Percentiles rank a stretch among this genome's conserved stretches.
These are phyloP conservation scores for Boletus coccyginus DNA, from an alignment of 768 basidiomycete species.

Conservation along the genomic window DNA sequence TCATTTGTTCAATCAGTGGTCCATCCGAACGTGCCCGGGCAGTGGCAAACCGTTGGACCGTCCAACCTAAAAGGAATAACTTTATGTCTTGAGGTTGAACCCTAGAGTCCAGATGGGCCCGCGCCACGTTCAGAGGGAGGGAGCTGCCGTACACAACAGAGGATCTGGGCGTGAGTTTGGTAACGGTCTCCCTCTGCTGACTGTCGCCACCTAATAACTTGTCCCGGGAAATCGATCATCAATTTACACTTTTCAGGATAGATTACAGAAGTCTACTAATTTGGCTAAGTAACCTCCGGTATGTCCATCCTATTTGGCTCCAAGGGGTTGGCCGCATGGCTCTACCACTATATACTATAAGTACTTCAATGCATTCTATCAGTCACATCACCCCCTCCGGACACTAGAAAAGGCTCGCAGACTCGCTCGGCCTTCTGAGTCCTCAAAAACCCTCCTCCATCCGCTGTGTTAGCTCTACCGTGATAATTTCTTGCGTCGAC, in stretches of 20 bases:
- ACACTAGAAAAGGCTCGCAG: conserved; percentile 22
- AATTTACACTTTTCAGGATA: conserved; percentile 35
- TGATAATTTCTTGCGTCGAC: neutral
- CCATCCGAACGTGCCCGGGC: neutral
- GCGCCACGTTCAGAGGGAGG: neutral
- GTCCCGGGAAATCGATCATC: conserved; percentile 20
- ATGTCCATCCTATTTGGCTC: conserved; percentile 20
- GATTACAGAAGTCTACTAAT: conserved; percentile 24
- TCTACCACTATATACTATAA: neutral
- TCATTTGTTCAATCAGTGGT: neutral
- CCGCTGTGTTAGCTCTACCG: neutral
- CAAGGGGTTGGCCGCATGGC: conserved; percentile 23
- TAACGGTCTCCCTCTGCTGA: conserved; percentile 16
- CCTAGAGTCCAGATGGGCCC: conserved; percentile 2
- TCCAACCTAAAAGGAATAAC: neutral
- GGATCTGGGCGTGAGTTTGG: conserved; percentile 22
- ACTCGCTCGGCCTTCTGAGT: neutral
- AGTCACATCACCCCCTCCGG: conserved; percentile 5
- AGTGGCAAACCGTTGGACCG: neutral
- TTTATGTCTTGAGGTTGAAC: neutral
- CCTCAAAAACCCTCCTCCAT: neutral
- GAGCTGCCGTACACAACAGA: neutral
- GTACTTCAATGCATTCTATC: conserved; percentile 15
- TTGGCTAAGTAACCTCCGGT: conserved; percentile 17
- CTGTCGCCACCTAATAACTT: conserved; percentile 11